Base-by-base conservation (phyloP, 2,329 filamentous ascomycete genomes). In the Leptosphaerulina australis region DNA sequence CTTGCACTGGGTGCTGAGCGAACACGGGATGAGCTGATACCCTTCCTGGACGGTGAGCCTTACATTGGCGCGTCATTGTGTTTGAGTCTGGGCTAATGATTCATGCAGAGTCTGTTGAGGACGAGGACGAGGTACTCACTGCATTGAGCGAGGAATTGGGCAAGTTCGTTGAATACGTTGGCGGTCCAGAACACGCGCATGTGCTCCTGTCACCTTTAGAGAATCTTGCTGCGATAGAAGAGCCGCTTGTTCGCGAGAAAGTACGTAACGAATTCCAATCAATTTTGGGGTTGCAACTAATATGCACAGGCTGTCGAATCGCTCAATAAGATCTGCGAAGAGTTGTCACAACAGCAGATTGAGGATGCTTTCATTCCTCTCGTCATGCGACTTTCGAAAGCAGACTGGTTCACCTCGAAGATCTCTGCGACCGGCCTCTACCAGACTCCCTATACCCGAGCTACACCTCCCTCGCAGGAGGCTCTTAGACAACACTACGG, bases 341-440 rank as follows among this genome's bases (percentile, higher is more conserved):
- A 96, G 73, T 83, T 99, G 47, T 96, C 91, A 40, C 80, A 91
- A 66, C 84, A 91, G 75, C 94, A 99, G 79, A 88, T 97, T 71
- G 94, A 99, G 81, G 90, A 97, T 69, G 90, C 92, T 77, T 97
- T 97, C 79, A 93, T 99, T 64, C 94, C 94, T 56, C 87, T 99
- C 70, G 92, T 92, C 53, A 85, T 96, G 70, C 91, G 94, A 71
- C 89, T 99, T 55, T 95, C 94, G 60, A 99, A 97, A 83, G 94
- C 94, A 77, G 94, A 99, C 78, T 99, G 94, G 94, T 99, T 99
- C 77, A 99, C 94, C 50, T 97, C 94, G 60, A 99, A 97, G 79
- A 94, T 99, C 60, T 99, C 94, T 24, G 94, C 93, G 56, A 96
- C 93, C 60, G 94, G 94, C 57, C 88, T 99, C 57, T 99, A 93